Percentiles rank a stretch among this genome's conserved stretches.
These are phyloP conservation scores for Pichia sp. DNA, from an alignment of 1,139 yeast genomes.

Conservation along the genomic window DNA sequence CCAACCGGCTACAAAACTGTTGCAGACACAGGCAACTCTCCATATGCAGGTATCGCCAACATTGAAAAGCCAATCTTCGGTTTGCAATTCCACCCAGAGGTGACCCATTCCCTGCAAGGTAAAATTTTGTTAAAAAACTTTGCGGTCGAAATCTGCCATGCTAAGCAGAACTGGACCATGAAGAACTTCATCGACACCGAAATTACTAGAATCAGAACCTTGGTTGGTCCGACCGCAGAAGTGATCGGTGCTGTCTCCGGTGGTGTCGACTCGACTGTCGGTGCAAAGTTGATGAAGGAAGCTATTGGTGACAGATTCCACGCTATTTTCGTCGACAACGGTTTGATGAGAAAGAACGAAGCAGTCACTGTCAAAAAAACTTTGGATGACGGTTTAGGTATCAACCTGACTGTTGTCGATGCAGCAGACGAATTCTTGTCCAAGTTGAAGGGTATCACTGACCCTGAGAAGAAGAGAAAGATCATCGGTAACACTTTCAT, in stretches of 20 bases:
- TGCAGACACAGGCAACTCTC: slow-evolving; percentile 91
- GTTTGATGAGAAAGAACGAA: slow-evolving; percentile 94
- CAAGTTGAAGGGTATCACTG: slow-evolving; percentile 89
- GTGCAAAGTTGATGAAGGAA: slow-evolving; percentile 95
- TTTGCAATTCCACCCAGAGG: slow-evolving; percentile 99
- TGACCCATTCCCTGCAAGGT: slow-evolving; percentile 92
- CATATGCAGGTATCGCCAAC: slow-evolving; percentile 89
- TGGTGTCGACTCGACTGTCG: slow-evolving; percentile 99
- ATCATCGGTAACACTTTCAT: slow-evolving; percentile 97
- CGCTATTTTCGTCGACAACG: slow-evolving; percentile 96
- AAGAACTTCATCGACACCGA: slow-evolving; percentile 95
- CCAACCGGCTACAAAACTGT: slow-evolving; percentile 88
- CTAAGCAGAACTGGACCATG: slow-evolving; percentile 94
- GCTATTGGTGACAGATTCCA: slow-evolving; percentile 99
- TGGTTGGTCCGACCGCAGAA: slow-evolving; percentile 97
- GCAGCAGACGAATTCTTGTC: slow-evolving; percentile 86
- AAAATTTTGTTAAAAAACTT: slow-evolving; percentile 81
- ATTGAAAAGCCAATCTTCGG: slow-evolving; percentile 75
- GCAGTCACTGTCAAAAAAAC: slow-evolving; percentile 85
- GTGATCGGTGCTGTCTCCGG: slow-evolving; percentile 99
- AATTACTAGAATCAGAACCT: slow-evolving; percentile 80
- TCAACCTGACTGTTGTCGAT: slow-evolving; percentile 89
- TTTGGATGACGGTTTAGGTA: slow-evolving; percentile 86
- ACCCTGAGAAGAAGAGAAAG: slow-evolving; percentile 98
- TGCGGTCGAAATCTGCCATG: slow-evolving; percentile 86